Evolutionary conservation across 208 protist species (phyloP).

Genomic region (Crithidia brevicula): DNA sequence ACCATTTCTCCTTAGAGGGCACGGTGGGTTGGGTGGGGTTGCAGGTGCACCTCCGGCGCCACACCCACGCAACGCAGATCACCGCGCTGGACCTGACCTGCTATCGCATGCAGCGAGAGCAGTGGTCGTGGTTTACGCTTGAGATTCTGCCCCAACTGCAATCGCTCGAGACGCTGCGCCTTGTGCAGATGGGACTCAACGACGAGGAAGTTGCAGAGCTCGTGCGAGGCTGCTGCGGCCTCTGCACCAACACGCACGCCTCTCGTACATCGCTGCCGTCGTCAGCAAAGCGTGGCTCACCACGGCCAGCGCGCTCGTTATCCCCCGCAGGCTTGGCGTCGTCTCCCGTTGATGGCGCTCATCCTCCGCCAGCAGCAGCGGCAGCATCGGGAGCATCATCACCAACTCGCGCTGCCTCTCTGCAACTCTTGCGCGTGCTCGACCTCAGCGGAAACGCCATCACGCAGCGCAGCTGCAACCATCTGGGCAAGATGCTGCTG

Average conservation of each 20-base stretch:
- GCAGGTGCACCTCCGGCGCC: conserved; percentile 44
- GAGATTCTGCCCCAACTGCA: conserved; percentile 63
- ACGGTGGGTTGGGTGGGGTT: conserved; percentile 44
- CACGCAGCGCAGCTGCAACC: conserved; percentile 60
- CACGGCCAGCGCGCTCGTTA: too few species aligned
- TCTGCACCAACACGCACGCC: background rate
- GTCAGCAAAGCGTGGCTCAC: background rate
- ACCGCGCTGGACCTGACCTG: conserved; percentile 56
- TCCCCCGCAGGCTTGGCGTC: too few species aligned
- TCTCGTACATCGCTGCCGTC: conserved; percentile 1
- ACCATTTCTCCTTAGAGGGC: conserved; percentile 15
- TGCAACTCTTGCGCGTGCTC: conserved; percentile 56
- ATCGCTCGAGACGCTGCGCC: conserved; percentile 45
- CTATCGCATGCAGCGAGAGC: conserved; percentile 38
- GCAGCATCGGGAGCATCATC: background rate
- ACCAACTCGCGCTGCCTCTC: background rate
- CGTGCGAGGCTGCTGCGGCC: conserved; percentile 37
- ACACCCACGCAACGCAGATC: conserved; percentile 46
- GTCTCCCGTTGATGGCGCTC: too few species aligned
- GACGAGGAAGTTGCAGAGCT: conserved; percentile 59
- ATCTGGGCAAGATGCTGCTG: conserved; percentile 69
- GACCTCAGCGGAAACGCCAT: conserved; percentile 76
- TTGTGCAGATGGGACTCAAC: conserved; percentile 59
- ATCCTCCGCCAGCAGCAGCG: background rate
- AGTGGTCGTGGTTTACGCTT: conserved; percentile 75